Evolutionary conservation across 2,329 filamentous ascomycete species (phyloP), one percentile per base, ranked within the genome.

Genomic region (Monosporascus sp.): DNA sequence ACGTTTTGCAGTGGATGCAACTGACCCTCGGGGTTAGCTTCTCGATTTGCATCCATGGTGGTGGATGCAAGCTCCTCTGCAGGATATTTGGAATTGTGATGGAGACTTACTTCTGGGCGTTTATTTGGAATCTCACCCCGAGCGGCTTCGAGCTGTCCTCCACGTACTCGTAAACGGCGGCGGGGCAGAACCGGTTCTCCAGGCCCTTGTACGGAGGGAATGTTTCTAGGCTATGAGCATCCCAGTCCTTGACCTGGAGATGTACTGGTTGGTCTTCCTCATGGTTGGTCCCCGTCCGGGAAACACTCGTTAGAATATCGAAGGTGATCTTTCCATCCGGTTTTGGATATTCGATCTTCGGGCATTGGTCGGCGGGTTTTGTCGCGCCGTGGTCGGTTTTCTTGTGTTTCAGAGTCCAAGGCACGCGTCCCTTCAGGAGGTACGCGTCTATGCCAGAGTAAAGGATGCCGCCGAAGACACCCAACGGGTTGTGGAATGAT

Each of bases 1-100:
- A 99, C 15, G 94, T 99, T 81, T 99, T 99, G 81, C 94, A 99
- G 74, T 99, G 94, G 60, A 99, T 96, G 70, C 94, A 99, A 74
- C 92, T 96, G 62, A 41, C 22, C 18, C 41, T 11, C 18, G n/a
- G 11, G 49, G 48, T 67, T 69, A 66, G 74, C 58, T 47, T 57
- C 39, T 20, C n/a, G 20, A n/a, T 9, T 39, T 7, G 38, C 11
- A 43, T 9, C 39, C 3, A 35, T 14, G 39, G 9, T 9, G 8
- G 6, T 14, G 39, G 17, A 14, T 7, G 39, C 39, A 18, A 35
- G 31, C 4, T 25, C 39, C 48, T 24, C 18, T 18, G 17, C 45
- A 24, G 8, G 31, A 50, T 15, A 20, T 51, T 46, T 18, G 37
- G 22, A 53, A 45, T 9, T 17, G n/a, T 37, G 35, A 18, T 25